These are phyloP conservation scores for Aspergillus felis DNA, from an alignment of 2,329 filamentous ascomycete species.

Conservation along the genomic window DNA sequence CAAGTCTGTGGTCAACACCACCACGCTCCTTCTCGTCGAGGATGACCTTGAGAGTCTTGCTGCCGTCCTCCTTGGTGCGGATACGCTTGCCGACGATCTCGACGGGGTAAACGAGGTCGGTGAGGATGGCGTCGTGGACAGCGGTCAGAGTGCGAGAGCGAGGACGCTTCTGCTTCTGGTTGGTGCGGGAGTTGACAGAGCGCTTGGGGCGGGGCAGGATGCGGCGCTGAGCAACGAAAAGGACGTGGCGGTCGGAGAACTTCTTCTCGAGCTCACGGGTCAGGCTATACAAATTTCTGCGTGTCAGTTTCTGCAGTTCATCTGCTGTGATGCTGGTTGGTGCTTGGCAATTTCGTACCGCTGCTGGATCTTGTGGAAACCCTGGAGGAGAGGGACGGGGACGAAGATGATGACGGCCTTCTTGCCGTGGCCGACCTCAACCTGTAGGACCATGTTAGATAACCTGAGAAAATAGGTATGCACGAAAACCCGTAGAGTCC, in stretches of 20 bases:
- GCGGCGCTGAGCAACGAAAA: constrained; percentile 97
- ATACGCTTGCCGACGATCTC: constrained; percentile 99
- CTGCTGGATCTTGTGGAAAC: constrained; percentile 99
- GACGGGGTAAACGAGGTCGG: constrained; percentile 97
- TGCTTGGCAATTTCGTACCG: constrained; percentile 62
- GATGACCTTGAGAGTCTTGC: constrained; percentile 98
- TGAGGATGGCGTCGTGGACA: constrained; percentile 97
- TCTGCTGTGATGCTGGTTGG: constrained; percentile 5
- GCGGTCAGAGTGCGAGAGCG: constrained; percentile 96
- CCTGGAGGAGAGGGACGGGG: constrained; percentile 95
- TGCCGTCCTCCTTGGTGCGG: constrained; percentile 97
- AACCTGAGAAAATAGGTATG: background rate
- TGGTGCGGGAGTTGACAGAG: constrained; percentile 92
- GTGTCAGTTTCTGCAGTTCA: constrained; percentile 5
- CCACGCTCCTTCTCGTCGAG: constrained; percentile 99
- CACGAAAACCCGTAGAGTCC: background rate
- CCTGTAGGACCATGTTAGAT: constrained; percentile 57
- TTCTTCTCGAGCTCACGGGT: constrained; percentile 99
- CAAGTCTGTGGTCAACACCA: constrained; percentile 98
- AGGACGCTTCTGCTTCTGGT: constrained; percentile 97
- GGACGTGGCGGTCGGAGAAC: constrained; percentile 99
- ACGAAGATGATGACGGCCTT: constrained; percentile 99
- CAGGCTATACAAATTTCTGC: constrained; percentile 56
- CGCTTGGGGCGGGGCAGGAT: constrained; percentile 98
- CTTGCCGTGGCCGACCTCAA: constrained; percentile 99